Percentiles rank a stretch among this genome's conserved stretches.
Conservation (phyloP, 129 eudicot genomes). For the Helichrysum umbraculigerum region DNA sequence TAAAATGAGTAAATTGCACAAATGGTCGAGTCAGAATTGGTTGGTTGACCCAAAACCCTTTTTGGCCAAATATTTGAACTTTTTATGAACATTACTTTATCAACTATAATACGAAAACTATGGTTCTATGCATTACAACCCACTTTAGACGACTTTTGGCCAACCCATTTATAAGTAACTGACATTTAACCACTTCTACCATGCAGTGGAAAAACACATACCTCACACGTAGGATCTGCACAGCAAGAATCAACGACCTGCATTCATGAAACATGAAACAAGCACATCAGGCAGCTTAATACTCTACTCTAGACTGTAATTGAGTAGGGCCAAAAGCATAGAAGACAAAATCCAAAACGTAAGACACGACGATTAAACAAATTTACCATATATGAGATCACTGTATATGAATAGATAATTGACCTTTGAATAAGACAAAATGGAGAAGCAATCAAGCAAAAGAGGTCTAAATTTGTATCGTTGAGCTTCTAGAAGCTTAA, state of each 20-base stretch:
- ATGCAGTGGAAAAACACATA: constrained; percentile 29
- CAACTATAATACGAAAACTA: neutral
- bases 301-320: neutral
- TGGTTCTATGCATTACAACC: neutral
- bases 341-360: constrained; percentile 7
- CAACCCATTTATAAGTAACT: neutral
- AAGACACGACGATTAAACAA: constrained; percentile 2
- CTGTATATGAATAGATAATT: constrained; percentile 1
- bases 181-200: neutral
- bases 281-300: constrained; percentile 19
- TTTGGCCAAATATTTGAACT: neutral
- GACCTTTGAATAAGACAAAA: constrained; percentile 66
- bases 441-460: constrained; percentile 54
- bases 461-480: constrained; percentile 80
- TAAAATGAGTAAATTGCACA: neutral
- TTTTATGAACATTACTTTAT: neutral
- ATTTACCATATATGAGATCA: constrained; percentile 21
- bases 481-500: constrained; percentile 63
- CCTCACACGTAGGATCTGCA: constrained; percentile 77
- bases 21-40: neutral
- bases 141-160: neutral
- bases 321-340: constrained; percentile 18
- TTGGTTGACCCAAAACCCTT: neutral
- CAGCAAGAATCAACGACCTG: constrained; percentile 73
- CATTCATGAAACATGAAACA: constrained; percentile 33